phyloP scores from a whole-genome alignment of 208 protist species.

The Wallacemonas sp. region DNA sequence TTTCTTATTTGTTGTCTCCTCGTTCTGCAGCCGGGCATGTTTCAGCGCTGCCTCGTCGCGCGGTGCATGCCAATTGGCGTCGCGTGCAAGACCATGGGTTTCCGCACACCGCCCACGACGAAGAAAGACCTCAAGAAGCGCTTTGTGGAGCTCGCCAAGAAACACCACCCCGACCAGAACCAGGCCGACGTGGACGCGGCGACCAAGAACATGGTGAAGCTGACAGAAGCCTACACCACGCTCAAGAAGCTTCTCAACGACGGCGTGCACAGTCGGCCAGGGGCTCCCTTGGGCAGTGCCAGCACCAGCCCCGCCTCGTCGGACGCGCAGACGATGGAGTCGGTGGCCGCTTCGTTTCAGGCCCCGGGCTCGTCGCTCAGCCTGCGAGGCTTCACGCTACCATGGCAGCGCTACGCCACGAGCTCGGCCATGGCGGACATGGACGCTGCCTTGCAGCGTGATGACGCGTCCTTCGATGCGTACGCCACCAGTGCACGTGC shows the following conservation, averaged over 20 bases:
- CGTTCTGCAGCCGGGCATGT: too few species aligned
- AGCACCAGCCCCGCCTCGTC: neutral
- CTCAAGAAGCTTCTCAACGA: slow-evolving; percentile 61
- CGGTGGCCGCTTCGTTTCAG: slow-evolving; percentile 49
- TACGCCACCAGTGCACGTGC: slow-evolving; percentile 45
- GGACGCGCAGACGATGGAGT: slow-evolving; percentile 24
- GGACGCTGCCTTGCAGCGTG: slow-evolving; percentile 29
- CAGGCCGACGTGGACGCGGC: slow-evolving; percentile 32
- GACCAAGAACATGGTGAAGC: slow-evolving; percentile 50
- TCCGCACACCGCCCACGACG: slow-evolving; percentile 50
- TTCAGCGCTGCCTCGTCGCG: slow-evolving; percentile 23
- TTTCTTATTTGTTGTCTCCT: too few species aligned
- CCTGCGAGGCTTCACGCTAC: slow-evolving; percentile 55
- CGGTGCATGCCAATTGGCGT: slow-evolving; percentile 50
- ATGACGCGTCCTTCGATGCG: slow-evolving; percentile 32
- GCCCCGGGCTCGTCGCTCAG: slow-evolving; percentile 64
- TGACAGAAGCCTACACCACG: slow-evolving; percentile 74
- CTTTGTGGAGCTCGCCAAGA: slow-evolving; percentile 71
- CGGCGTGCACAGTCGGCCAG: slow-evolving; percentile 24
- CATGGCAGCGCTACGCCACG: slow-evolving; percentile 66
- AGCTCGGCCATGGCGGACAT: slow-evolving; percentile 21
- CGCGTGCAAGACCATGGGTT: slow-evolving; percentile 67
- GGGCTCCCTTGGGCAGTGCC: neutral
- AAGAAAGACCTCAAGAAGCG: slow-evolving; percentile 65
- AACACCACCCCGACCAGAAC: slow-evolving; percentile 76